Percentiles rank a stretch among this genome's conserved stretches.
phyloP scores from a whole-genome alignment of 2,329 filamentous ascomycete genomes.

The Xylaria sp. region DNA sequence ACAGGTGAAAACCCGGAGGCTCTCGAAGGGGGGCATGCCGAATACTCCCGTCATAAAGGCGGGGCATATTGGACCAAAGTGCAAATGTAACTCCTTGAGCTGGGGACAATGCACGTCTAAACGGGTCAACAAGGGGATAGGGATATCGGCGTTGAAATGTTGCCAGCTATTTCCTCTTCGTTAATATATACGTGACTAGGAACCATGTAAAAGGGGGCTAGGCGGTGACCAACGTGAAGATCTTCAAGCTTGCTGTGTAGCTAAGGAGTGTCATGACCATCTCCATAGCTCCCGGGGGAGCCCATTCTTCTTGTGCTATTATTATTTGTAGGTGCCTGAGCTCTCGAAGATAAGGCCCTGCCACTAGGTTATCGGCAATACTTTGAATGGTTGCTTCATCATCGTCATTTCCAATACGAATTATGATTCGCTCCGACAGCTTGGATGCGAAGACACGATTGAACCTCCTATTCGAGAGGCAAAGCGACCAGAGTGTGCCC shows the following conservation, averaged over 20 bases:
- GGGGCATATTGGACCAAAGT: constrained; percentile 19
- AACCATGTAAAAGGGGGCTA: too few species aligned
- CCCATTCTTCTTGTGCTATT: constrained; percentile 20
- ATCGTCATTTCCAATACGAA: constrained; percentile 15
- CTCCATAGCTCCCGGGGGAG: constrained; percentile 12
- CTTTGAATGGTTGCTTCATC: constrained; percentile 7
- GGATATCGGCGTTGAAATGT: constrained; percentile 23
- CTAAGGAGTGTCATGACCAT: constrained; percentile 21
- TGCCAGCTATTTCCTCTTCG: constrained; percentile 24
- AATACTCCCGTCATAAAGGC: too few species aligned
- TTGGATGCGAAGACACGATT: constrained; percentile 34
- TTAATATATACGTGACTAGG: background rate
- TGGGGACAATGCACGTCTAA: constrained; percentile 13
- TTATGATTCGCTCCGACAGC: constrained; percentile 15
- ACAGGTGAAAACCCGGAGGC: constrained; percentile 24
- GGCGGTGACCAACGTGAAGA: constrained; percentile 28
- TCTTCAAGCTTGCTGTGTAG: constrained; percentile 15
- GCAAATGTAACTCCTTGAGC: constrained; percentile 29
- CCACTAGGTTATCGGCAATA: constrained; percentile 17
- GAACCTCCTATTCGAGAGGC: constrained; percentile 27
- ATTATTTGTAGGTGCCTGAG: constrained; percentile 21
- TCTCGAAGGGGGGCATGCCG: constrained; percentile 16
- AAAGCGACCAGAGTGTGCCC: constrained; percentile 28
- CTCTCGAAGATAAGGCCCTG: constrained; percentile 28
- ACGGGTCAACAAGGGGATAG: constrained; percentile 12